phyloP scores from a whole-genome alignment of 176 grass and related monocot genomes.

The Bromus sterilis region DNA sequence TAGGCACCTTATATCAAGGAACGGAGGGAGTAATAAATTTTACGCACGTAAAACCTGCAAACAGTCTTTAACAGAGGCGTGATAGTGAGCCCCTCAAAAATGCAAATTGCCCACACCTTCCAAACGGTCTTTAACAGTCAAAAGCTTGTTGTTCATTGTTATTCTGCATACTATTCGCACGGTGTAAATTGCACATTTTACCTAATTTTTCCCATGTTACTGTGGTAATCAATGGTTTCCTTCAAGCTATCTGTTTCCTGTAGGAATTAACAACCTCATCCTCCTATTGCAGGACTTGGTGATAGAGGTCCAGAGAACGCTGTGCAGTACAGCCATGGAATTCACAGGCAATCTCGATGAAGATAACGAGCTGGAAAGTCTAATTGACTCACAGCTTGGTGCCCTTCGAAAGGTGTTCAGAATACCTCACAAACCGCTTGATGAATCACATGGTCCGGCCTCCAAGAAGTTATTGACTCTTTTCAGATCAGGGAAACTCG shows the following conservation, averaged over 20 bases:
- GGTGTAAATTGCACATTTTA: not conserved
- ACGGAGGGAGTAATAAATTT: too few relatives aligned
- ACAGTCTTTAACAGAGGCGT: too few relatives aligned
- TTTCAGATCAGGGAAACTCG: conserved; percentile 78
- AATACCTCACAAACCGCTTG: conserved; percentile 56
- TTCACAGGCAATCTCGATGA: conserved; percentile 62
- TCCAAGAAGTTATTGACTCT: conserved; percentile 83
- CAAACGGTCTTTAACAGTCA: too few relatives aligned
- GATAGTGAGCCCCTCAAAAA: too few relatives aligned
- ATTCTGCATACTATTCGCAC: not conserved
- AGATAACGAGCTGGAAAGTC: conserved; percentile 65
- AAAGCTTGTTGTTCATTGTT: not conserved
- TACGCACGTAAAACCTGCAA: too few relatives aligned
- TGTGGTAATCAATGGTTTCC: conserved; percentile 2
- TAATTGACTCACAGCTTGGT: conserved; percentile 57
- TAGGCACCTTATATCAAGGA: too few relatives aligned
- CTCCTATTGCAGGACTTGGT: conserved; percentile 52
- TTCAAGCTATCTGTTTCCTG: not conserved
- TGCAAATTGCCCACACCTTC: too few relatives aligned
- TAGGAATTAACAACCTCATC: not conserved
- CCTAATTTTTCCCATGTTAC: not conserved
- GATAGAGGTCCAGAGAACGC: conserved; percentile 57
- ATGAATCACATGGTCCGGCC: conserved; percentile 48
- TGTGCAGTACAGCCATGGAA: conserved; percentile 53
- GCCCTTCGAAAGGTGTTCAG: conserved; percentile 73